Evolutionary conservation across 2,329 filamentous ascomycete species (phyloP).

Genomic region (Davidsoniella neocaledoniae): DNA sequence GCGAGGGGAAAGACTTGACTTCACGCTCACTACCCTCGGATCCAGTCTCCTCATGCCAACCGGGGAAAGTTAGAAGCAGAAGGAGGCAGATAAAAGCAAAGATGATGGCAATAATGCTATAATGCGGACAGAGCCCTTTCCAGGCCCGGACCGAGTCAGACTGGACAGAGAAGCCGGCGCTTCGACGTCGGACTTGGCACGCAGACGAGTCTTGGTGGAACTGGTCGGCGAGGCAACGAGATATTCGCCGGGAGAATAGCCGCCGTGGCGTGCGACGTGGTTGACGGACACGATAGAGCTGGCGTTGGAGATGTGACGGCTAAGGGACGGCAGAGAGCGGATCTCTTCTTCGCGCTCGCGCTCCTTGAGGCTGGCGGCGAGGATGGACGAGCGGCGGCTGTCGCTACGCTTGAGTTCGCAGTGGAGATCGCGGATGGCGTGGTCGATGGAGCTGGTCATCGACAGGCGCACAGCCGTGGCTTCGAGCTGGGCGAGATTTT

Average conservation of each 20-base stretch:
- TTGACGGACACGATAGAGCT: conserved; percentile 56
- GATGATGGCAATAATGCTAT: conserved; percentile 88
- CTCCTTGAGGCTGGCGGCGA: conserved; percentile 30
- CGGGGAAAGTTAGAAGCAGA: conserved; percentile 87
- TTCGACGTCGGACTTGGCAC: conserved; percentile 29
- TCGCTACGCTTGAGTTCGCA: conserved; percentile 54
- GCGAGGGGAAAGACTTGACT: conserved; percentile 84
- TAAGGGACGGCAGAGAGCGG: conserved; percentile 16
- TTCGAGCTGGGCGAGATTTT: conserved; percentile 59
- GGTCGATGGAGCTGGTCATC: conserved; percentile 57
- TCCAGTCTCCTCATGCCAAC: conserved; percentile 75
- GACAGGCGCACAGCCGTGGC: conserved; percentile 60
- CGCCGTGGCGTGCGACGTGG: conserved; percentile 44
- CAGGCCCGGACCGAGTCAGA: conserved; percentile 34
- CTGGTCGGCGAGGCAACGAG: conserved; percentile 47
- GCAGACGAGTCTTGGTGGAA: conserved; percentile 31
- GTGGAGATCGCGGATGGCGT: conserved; percentile 59
- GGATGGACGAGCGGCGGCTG: conserved; percentile 46
- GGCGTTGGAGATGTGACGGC: conserved; percentile 31
- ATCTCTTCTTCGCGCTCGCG: conserved; percentile 7
- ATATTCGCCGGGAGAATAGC: conserved; percentile 52
- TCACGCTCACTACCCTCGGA: conserved; percentile 68
- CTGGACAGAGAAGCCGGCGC: conserved; percentile 18
- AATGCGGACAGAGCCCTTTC: conserved; percentile 31
- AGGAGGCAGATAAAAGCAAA: conserved; percentile 94